These are phyloP conservation scores for Cystobasidium ongulense DNA, from an alignment of 768 basidiomycete genomes.

Conservation along the genomic window DNA sequence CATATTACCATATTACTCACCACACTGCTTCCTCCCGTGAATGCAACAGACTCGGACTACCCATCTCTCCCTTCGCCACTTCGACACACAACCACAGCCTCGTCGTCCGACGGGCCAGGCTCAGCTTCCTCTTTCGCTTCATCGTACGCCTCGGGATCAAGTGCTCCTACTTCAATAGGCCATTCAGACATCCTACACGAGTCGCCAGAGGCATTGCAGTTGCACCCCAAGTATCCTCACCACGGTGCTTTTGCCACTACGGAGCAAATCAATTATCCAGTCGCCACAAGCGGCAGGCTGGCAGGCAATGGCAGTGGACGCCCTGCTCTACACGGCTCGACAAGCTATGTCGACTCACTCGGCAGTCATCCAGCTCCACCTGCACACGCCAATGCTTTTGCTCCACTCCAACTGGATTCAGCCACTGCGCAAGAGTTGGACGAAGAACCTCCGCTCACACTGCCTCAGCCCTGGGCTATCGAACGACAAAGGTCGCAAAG, in stretches of 20 bases:
- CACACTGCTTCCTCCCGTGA: neutral
- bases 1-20: too few relatives aligned
- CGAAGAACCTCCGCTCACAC: neutral
- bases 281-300: neutral
- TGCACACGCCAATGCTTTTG: neutral
- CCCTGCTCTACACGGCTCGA: neutral
- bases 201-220: neutral
- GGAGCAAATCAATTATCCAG: neutral
- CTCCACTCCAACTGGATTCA: neutral
- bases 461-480: constrained; percentile 10
- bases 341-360: constrained; percentile 1
- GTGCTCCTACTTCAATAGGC: neutral
- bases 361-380: neutral
- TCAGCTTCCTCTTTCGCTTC: neutral
- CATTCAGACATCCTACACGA: neutral
- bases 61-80: neutral
- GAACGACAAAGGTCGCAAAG: constrained; percentile 5
- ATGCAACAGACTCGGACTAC: neutral
- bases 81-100: neutral
- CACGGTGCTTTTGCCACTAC: neutral
- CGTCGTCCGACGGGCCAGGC: neutral
- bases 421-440: constrained; percentile 7
- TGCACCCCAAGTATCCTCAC: neutral
- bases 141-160: neutral
- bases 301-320: neutral